A percentile compares a stretch with the other conserved stretches of the same genome.
Conservation (phyloP, 1,284 basidiomycete species). For the Tilletia indica region DNA sequence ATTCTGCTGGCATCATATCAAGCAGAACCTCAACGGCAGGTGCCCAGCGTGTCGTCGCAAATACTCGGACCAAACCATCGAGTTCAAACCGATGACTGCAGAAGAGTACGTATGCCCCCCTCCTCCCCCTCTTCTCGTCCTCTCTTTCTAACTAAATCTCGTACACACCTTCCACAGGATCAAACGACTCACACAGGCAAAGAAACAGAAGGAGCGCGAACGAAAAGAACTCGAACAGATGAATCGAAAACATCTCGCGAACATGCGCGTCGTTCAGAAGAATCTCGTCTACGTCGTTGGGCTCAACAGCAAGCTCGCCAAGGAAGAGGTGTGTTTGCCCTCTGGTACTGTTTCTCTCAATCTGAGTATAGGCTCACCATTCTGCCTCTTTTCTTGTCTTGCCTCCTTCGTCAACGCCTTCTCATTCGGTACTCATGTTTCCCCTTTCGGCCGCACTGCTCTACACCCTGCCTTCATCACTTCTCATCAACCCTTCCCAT, state of each 20-base stretch:
- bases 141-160: conserved; percentile 16
- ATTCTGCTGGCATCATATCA: conserved; percentile 99
- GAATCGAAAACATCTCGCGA: conserved; percentile 82
- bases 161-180: conserved; percentile 64
- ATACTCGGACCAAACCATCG: conserved; percentile 87
- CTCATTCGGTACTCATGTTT: background rate
- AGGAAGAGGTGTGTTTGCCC: conserved; percentile 76
- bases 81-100: conserved; percentile 91
- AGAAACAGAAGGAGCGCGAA: conserved; percentile 91
- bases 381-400: background rate
- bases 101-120: conserved; percentile 69
- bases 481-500: conserved; percentile 27
- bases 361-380: background rate
- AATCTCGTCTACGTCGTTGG: conserved; percentile 96
- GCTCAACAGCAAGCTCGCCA: conserved; percentile 83
- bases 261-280: conserved; percentile 92
- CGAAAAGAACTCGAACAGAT: conserved; percentile 90
- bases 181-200: conserved; percentile 90
- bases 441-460: too few relatives aligned
- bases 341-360: background rate
- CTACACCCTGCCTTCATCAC: background rate
- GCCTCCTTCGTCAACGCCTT: background rate
- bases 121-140: background rate
- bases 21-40: conserved; percentile 89
- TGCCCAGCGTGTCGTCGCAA: conserved; percentile 94